These are phyloP conservation scores for Acacia melanoxylon DNA, from an alignment of 306 rosid species.

Conservation along the genomic window DNA sequence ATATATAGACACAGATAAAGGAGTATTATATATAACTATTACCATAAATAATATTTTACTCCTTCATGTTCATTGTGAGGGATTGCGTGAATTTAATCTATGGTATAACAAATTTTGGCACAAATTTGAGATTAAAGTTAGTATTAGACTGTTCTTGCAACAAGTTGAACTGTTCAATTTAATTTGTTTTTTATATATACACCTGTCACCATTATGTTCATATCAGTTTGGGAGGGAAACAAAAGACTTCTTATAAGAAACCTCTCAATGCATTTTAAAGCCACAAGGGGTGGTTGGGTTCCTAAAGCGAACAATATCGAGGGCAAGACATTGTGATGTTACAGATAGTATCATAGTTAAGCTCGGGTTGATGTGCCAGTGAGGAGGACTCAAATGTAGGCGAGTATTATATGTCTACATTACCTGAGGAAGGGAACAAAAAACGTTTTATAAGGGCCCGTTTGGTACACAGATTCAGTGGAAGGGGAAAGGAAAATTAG, in stretches of 20 bases:
- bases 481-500: no score
- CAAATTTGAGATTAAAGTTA: not conserved
- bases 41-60: no score
- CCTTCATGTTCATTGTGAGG: not conserved
- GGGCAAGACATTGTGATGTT: rapidly evolving
- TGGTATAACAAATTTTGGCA: not conserved
- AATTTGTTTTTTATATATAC: not conserved
- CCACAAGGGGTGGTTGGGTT: rapidly evolving
- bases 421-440: rapidly evolving
- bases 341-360: no score
- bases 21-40: not conserved
- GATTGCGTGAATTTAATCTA: not conserved
- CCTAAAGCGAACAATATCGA: no score
- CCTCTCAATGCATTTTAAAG: no score
- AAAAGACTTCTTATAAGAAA: no score
- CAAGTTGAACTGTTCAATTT: not conserved
- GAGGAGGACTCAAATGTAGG: rapidly evolving
- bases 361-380: rapidly evolving
- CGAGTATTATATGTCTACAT: no score
- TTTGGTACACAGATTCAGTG: no score
- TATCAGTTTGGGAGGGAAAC: no score
- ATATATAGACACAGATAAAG: not conserved
- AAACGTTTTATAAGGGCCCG: no score
- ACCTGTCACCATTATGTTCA: not conserved
- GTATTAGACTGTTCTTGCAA: not conserved